Base-by-base conservation (phyloP, 805 yeast genomes). In the Ogataea glucozyma region DNA sequence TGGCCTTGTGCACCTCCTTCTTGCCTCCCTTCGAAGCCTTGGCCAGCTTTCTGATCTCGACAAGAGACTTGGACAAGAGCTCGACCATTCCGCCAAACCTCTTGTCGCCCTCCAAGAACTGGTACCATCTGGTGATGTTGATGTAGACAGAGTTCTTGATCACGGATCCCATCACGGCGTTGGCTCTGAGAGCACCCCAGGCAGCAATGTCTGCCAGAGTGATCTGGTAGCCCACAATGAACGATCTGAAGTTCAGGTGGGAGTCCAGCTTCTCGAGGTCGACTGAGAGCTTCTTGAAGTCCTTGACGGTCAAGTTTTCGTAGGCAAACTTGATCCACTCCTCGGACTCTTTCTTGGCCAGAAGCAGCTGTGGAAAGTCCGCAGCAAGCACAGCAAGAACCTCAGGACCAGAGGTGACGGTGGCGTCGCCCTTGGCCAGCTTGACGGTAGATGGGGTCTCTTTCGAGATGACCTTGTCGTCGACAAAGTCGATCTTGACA, bases 121-220 rank as follows among this genome's bases (percentile, higher is more conserved):
- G 77, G 76, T 88, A 91, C 97, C 97, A 91, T 73, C 99, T 85
- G 44, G 96, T 79, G 52, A 91, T 78, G 68, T 91, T 91, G 64
- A 81, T 74, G 71, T 85, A 88, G 26, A 83, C 85, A 40, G 83
- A 87, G 68, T 80, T 85, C 72, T 88, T 90, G 66, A 89, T 77
- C 51, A 88, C 84, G 13, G 96, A 86, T 18, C 93, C 96, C 73
- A 90, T 87, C 63, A 91, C 83, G 41, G 95, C 88, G 65, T 93
- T 91, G 49, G 96, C 87, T 70, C 97, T 81, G 54, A 91, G 73
- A 37, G 85, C 87, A 66, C 97, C 97, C 97, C 97, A 91, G 16
- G 85, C 74, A 12, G 91, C 86, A 48, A 88, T 72, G 67, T 91
- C 99, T 40, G 95, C 93, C 32, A 81, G 65, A 11, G 95, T 71